Percentiles rank a stretch among this genome's conserved stretches.
These are phyloP conservation scores for Chimonanthus praecox DNA, from an alignment of 164 flowering plant genomes.

Conservation along the genomic window DNA sequence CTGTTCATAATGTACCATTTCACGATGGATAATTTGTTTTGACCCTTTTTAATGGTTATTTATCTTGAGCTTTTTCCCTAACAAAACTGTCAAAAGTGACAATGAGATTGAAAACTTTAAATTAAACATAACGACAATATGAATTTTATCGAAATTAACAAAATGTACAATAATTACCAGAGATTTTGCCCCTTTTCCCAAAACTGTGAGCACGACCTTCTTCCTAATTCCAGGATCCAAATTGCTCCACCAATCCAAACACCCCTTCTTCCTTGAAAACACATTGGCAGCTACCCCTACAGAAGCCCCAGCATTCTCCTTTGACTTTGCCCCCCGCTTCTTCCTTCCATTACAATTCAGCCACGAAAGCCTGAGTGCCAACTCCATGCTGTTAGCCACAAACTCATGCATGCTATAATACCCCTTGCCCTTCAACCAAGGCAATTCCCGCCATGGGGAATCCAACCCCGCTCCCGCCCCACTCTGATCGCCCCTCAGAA, in stretches of 20 bases:
- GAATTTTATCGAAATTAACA: too few species aligned
- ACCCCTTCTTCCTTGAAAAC: conserved; percentile 86
- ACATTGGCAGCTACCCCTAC: conserved; percentile 66
- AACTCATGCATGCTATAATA: conserved; percentile 77
- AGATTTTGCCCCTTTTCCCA: conserved; percentile 58
- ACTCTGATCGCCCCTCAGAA: conserved; percentile 62
- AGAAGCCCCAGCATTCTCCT: conserved; percentile 38
- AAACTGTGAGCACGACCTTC: conserved; percentile 29
- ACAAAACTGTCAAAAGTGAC: too few species aligned
- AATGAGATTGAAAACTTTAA: too few species aligned
- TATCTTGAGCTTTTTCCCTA: too few species aligned
- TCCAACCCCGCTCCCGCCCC: conserved; percentile 24
- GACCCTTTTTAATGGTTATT: too few species aligned
- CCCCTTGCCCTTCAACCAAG: conserved; percentile 82
- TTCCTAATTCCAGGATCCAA: conserved; percentile 43
- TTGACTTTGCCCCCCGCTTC: conserved; percentile 60
- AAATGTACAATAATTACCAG: conserved; percentile 44
- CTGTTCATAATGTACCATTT: too few species aligned
- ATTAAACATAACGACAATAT: too few species aligned
- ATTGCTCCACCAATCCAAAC: conserved; percentile 83
- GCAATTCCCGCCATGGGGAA: conserved; percentile 65
- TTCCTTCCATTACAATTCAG: conserved; percentile 44
- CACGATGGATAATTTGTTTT: too few species aligned
- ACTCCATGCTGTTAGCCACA: conserved; percentile 71
- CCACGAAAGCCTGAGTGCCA: conserved; percentile 80